Base-by-base conservation (phyloP, 139 green algal genomes). In the Ettlia oleoabundans region DNA sequence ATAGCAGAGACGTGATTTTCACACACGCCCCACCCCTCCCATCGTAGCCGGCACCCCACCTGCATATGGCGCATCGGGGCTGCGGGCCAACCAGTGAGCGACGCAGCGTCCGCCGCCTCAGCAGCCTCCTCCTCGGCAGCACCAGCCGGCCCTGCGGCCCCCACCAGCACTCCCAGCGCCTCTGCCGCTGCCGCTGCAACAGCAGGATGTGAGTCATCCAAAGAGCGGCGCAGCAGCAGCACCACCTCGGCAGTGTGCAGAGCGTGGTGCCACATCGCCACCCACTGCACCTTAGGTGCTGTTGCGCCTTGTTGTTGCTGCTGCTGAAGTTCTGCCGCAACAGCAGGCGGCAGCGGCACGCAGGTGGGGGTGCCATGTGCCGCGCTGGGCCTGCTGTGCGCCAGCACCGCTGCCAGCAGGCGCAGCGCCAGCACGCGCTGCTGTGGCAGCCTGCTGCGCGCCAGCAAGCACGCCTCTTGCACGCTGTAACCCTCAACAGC, bases 381-480 rank as follows among this genome's bases (percentile, higher is more conserved):
- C 35, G 84, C 51, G 88, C 76, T 83, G 52, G 21, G 87, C 83
- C 37, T 28, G 35, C 28, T 52, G 43, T 9, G 32, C n/a, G 67
- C 55, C 63, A 92, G 78, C 58, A 95, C 58, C 4, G 82, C 85
- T 0, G 71, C 78, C 61, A 95, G 79, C 61, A 90, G 80, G 63
- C 83, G 81, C 65, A 94, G 84, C 19, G 83, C 91, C 28, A 87
- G 80, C 42, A 81, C 68, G 3, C 92, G 82, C 78, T 95, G 92
- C 37, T 84, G 73, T 10, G 86, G 76, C 73, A 91, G 71, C 6
- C 64, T 62, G 76, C 85, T 92, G 47, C 92, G 77, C 3, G 87
- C 82, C 63, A 95, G 87, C 75, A 90, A 72, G 76, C 89, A 82
- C 67, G 90, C 83, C 81, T 95, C 92, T 0, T 73, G 80, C 28